phyloP scores from a whole-genome alignment of 306 rosid genomes.

The Sindora glabra region DNA sequence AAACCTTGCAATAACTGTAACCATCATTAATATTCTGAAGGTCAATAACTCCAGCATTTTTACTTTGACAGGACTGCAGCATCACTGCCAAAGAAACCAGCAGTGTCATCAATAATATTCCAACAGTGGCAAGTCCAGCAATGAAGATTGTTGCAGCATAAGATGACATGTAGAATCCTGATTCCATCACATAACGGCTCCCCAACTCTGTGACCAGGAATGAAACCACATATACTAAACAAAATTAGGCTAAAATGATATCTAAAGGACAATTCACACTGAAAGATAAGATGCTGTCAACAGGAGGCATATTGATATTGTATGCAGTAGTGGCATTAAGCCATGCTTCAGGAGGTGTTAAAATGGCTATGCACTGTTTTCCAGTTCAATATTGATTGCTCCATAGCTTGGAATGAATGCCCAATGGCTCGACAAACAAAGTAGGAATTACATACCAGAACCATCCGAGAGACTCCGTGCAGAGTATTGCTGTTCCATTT shows the following conservation, averaged over 20 bases:
- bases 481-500: slow-evolving; percentile 57
- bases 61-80: slow-evolving; percentile 77
- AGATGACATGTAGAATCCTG: slow-evolving; percentile 78
- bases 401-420: not conserved
- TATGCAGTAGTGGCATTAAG: no score
- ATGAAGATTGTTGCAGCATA: slow-evolving; percentile 57
- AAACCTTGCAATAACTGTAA: slow-evolving; percentile 46
- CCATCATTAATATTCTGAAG: slow-evolving; percentile 21
- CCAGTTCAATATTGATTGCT: not conserved
- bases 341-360: no score
- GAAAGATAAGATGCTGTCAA: not conserved
- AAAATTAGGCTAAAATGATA: not conserved
- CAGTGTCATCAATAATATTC: slow-evolving; percentile 52
- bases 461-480: slow-evolving; percentile 34
- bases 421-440: no score
- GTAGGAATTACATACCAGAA: slow-evolving; percentile 52
- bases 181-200: slow-evolving; percentile 48
- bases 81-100: slow-evolving; percentile 53
- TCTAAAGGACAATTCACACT: not conserved
- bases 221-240: slow-evolving; percentile 17
- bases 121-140: slow-evolving; percentile 44
- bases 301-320: not conserved
- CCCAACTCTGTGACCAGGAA: slow-evolving; percentile 44
- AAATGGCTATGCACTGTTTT: not conserved
- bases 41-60: slow-evolving; percentile 43